Evolutionary conservation across 768 basidiomycete genomes (phyloP), one percentile per base, ranked within the genome.

Genomic region (Termitomyces sp.): DNA sequence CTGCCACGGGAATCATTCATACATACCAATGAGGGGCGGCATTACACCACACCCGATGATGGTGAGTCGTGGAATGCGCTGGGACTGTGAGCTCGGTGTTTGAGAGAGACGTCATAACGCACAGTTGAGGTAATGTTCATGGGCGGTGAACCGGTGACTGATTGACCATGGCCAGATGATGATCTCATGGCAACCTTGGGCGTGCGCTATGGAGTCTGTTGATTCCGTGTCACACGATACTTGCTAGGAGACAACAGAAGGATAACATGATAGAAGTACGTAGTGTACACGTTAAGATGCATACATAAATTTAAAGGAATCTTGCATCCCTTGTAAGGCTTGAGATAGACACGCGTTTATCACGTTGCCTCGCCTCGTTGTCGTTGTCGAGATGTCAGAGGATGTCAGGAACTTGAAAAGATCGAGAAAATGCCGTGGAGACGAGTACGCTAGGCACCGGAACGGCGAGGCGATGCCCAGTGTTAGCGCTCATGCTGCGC

Each of bases 1-100:
- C n/a, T n/a, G n/a, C n/a, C n/a, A n/a, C n/a, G n/a, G n/a, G n/a
- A n/a, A n/a, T n/a, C n/a, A n/a, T n/a, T n/a, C n/a, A n/a, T n/a
- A n/a, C n/a, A n/a, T n/a, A n/a, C 30, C 30, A 13, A 44, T 79
- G 78, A 80, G 68, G 81, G 80, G 79, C 79, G 79, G 79, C 72
- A 80, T 37, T 12, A 37, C 36, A 37, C 36, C 36, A 37, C 16
- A 37, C 36, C 14, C 14, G 13, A 16, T 37, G 36, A 14, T 12
- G 36, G 13, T 37, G 13, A 8, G 9, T 34, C 34, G 34, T 34
- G 34, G 7, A 34, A 37, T 37, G 39, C 16, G 7, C 39, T 40
- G 39, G 2, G n/a, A n/a, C 18, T n/a, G n/a, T n/a, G n/a, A n/a
- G n/a, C n/a, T n/a, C n/a, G n/a, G n/a, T n/a, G n/a, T n/a, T n/a